These are phyloP conservation scores for Aquilaria agallochum DNA, from an alignment of 441 rosid species.

Conservation along the genomic window DNA sequence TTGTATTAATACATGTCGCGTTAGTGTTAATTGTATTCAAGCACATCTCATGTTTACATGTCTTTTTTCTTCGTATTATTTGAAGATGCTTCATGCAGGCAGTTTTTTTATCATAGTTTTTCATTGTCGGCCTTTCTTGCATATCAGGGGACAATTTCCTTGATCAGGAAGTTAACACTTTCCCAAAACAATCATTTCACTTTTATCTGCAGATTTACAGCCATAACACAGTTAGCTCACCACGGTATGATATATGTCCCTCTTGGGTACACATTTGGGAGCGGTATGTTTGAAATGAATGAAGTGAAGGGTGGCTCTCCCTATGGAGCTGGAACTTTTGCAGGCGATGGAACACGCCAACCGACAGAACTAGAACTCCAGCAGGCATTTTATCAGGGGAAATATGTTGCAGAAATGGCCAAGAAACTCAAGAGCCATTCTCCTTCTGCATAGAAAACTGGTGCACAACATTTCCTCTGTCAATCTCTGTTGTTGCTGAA, in stretches of 20 bases:
- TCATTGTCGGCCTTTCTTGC: background rate
- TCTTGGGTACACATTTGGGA: slow-evolving; percentile 76
- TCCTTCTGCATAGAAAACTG: background rate
- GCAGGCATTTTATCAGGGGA: slow-evolving; percentile 83
- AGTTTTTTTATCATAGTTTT: background rate
- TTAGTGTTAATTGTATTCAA: too few species aligned
- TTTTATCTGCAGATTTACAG: slow-evolving; percentile 52
- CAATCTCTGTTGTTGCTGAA: too few species aligned
- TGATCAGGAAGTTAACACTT: background rate
- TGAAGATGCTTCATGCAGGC: background rate
- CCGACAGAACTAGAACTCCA: slow-evolving; percentile 77
- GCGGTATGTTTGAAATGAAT: slow-evolving; percentile 76
- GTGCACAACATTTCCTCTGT: too few species aligned
- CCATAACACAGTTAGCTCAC: slow-evolving; percentile 74
- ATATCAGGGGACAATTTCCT: slow-evolving; percentile 1
- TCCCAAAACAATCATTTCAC: background rate
- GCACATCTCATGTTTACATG: too few species aligned
- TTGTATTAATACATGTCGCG: too few species aligned
- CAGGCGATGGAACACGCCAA: slow-evolving; percentile 74
- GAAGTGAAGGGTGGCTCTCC: slow-evolving; percentile 87
- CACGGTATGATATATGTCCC: slow-evolving; percentile 93
- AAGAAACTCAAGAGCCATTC: slow-evolving; percentile 49
- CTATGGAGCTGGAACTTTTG: slow-evolving; percentile 85
- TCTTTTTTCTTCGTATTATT: too few species aligned
- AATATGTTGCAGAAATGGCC: slow-evolving; percentile 64